These are phyloP conservation scores for Omphalotus olearius DNA, from an alignment of 1,284 basidiomycete genomes.

Conservation along the genomic window DNA sequence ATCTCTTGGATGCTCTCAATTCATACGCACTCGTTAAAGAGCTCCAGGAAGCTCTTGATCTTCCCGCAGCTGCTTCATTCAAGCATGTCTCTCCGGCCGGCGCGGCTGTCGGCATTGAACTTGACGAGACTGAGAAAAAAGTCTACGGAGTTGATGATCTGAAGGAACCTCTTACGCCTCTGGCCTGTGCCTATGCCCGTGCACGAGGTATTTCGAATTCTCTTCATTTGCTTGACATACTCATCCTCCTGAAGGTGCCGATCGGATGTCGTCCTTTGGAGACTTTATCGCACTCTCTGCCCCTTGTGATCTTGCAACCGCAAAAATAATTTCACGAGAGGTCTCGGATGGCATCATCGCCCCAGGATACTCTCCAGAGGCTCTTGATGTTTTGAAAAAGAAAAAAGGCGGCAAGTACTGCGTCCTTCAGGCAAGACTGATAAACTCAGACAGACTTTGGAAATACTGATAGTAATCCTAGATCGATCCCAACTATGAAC, in stretches of 20 bases:
- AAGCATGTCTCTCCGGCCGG: constrained; percentile 99
- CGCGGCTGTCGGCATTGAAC: constrained; percentile 86
- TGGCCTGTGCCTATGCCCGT: constrained; percentile 93
- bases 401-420: constrained; percentile 99
- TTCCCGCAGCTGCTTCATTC: constrained; percentile 98
- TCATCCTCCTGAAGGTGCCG: constrained; percentile 61
- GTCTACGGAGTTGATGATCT: constrained; percentile 97
- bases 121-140: constrained; percentile 85
- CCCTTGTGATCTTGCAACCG: constrained; percentile 90
- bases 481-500: constrained; percentile 84
- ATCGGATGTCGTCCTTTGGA: constrained; percentile 99
- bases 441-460: neutral
- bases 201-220: constrained; percentile 67
- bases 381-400: constrained; percentile 88
- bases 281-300: constrained; percentile 97
- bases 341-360: constrained; percentile 98
- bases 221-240: constrained; percentile 3
- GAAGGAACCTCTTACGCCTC: constrained; percentile 82
- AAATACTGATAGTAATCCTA: constrained; percentile 25
- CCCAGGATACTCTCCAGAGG: constrained; percentile 86
- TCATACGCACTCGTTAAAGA: constrained; percentile 97
- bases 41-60: constrained; percentile 78
- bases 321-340: constrained; percentile 94
- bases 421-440: constrained; percentile 72
- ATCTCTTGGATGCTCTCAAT: constrained; percentile 97